A percentile compares a stretch with the other conserved stretches of the same genome.
Evolutionary conservation across 176 grass and related monocot genomes (phyloP).

Genomic region (Hyparrhenia diplandra): DNA sequence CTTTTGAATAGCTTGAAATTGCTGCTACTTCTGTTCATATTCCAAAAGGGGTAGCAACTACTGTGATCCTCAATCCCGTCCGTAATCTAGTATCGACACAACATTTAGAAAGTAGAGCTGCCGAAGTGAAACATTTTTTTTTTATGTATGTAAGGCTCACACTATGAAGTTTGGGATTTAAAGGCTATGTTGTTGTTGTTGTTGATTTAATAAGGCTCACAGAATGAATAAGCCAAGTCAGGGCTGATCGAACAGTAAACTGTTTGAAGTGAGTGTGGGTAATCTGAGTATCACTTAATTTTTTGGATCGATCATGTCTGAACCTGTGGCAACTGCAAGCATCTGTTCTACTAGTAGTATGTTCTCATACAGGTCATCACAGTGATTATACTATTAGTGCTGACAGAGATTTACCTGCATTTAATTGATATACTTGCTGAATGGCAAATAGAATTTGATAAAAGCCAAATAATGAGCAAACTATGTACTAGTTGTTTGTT

Average conservation of each 20-base stretch:
- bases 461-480: background rate
- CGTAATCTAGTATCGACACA: background rate
- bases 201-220: no score
- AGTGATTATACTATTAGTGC: background rate
- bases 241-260: no score
- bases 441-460: background rate
- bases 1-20: background rate
- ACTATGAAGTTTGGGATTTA: no score
- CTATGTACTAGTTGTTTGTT: background rate
- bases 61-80: background rate
- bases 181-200: no score
- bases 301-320: no score
- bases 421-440: background rate
- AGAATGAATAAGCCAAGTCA: no score
- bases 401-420: constrained; percentile 1
- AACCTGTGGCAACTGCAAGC: no score
- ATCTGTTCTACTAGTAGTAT: background rate
- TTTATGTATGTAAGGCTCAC: no score
- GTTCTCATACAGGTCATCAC: background rate
- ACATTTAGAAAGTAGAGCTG: background rate
- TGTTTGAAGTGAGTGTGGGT: no score
- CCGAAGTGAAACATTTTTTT: background rate
- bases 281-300: no score
- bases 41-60: background rate
- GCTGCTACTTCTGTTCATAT: background rate